phyloP scores from a whole-genome alignment of 2,329 filamentous ascomycete genomes.

The Phaeomoniella chlamydospora region DNA sequence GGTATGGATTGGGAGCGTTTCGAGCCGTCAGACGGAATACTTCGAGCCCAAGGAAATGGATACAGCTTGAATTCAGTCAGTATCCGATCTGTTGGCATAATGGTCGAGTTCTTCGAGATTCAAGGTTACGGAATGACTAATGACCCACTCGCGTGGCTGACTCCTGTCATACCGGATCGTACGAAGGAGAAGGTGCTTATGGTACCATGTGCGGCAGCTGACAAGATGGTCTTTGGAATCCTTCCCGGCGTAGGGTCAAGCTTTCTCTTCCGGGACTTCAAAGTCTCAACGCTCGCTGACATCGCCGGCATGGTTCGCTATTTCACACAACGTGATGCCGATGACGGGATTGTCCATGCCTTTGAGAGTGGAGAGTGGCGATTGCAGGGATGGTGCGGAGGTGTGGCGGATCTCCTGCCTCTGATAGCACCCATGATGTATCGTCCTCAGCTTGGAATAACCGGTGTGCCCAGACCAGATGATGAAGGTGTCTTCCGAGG shows the following conservation, averaged over 20 bases:
- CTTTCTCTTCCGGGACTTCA: slow-evolving; percentile 2
- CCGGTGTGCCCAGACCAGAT: slow-evolving; percentile 1
- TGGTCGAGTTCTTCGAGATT: slow-evolving; percentile 7
- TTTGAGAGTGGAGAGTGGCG: neutral
- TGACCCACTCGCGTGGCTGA: neutral
- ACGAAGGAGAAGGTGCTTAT: slow-evolving; percentile 1
- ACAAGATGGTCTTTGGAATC: slow-evolving; percentile 7
- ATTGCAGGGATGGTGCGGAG: neutral
- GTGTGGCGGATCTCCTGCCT: neutral
- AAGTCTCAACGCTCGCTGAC: neutral
- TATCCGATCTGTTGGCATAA: slow-evolving; percentile 13
- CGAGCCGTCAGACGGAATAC: slow-evolving; percentile 11
- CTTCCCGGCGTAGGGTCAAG: slow-evolving; percentile 1
- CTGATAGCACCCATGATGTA: slow-evolving; percentile 2
- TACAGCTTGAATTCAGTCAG: slow-evolving; percentile 19
- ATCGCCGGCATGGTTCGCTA: neutral
- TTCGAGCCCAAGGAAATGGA: slow-evolving; percentile 21
- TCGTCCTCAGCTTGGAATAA: neutral
- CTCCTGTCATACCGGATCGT: slow-evolving; percentile 1
- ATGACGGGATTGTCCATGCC: slow-evolving; percentile 1
- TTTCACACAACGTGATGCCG: neutral
- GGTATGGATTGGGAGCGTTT: slow-evolving; percentile 18
- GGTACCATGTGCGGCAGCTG: slow-evolving; percentile 4
- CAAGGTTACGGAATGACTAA: neutral
- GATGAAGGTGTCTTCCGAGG: neutral